Percentiles rank a stretch among this genome's conserved stretches.
phyloP scores from a whole-genome alignment of 2,329 filamentous ascomycete species.

The Verticillium tricorpus region DNA sequence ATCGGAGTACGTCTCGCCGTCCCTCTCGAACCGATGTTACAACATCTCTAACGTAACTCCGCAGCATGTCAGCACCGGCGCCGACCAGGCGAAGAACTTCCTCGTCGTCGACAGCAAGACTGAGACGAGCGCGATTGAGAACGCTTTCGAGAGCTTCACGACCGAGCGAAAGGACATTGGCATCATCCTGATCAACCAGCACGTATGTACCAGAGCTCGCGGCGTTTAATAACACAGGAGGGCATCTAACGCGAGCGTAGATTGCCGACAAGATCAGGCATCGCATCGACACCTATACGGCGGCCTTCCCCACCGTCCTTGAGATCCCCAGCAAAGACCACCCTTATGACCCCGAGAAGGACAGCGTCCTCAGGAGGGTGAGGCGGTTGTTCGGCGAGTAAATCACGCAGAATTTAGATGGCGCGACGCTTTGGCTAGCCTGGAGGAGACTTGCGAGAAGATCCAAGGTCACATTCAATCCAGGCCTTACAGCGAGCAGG shows the following conservation, averaged over 20 bases:
- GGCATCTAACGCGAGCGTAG: slow-evolving; percentile 43
- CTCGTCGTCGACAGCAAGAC: slow-evolving; percentile 94
- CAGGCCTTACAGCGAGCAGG: not conserved
- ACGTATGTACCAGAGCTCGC: slow-evolving; percentile 53
- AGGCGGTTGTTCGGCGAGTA: slow-evolving; percentile 65
- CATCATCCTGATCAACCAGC: slow-evolving; percentile 95
- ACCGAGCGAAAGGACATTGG: slow-evolving; percentile 92
- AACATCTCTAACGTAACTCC: slow-evolving; percentile 9
- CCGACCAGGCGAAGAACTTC: slow-evolving; percentile 95
- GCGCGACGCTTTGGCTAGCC: not conserved
- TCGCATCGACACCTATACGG: slow-evolving; percentile 84
- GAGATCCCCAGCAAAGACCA: slow-evolving; percentile 99
- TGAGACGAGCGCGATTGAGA: slow-evolving; percentile 80
- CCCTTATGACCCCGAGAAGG: slow-evolving; percentile 97
- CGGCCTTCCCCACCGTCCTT: slow-evolving; percentile 91
- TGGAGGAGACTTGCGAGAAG: not conserved
- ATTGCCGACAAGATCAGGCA: slow-evolving; percentile 91
- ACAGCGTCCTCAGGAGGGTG: slow-evolving; percentile 90
- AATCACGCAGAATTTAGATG: slow-evolving; percentile 6
- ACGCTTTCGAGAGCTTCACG: slow-evolving; percentile 85
- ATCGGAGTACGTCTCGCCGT: slow-evolving; percentile 66
- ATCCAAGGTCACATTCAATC: not conserved
- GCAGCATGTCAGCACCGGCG: slow-evolving; percentile 85
- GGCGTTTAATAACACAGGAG: not conserved
- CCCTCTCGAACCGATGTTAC: not conserved